Conservation (phyloP, 2,329 filamentous ascomycete genomes). For the Aureobasidium zeae region DNA sequence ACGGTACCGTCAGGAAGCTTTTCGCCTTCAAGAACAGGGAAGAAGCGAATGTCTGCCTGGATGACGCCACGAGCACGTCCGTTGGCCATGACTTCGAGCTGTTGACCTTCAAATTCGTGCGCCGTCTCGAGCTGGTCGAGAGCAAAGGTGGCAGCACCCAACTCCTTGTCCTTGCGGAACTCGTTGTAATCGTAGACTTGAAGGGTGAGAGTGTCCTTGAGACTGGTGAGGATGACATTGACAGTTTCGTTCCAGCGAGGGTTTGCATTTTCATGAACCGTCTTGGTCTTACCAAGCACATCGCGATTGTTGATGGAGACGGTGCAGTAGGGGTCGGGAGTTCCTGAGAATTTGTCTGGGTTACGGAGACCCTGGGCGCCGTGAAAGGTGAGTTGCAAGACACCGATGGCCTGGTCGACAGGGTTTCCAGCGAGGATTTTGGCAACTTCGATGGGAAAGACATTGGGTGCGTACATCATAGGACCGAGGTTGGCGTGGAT, state of each 20-base stretch:
- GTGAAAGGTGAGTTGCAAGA: slow-evolving; percentile 83
- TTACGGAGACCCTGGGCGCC: slow-evolving; percentile 91
- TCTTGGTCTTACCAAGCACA: slow-evolving; percentile 81
- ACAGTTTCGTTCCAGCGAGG: slow-evolving; percentile 96
- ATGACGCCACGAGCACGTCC: slow-evolving; percentile 76
- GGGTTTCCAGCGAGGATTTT: slow-evolving; percentile 94
- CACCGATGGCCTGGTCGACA: slow-evolving; percentile 91
- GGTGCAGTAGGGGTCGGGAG: slow-evolving; percentile 79
- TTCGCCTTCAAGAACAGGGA: slow-evolving; percentile 72
- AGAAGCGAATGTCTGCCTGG: slow-evolving; percentile 80
- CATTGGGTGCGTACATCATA: slow-evolving; percentile 97
- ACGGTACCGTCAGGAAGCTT: slow-evolving; percentile 67
- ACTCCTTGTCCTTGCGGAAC: slow-evolving; percentile 89
- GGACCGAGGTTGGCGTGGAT: slow-evolving; percentile 88
- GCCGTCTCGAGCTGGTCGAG: slow-evolving; percentile 74
- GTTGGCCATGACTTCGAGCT: slow-evolving; percentile 72
- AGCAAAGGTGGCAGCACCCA: slow-evolving; percentile 76
- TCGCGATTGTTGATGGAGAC: slow-evolving; percentile 77
- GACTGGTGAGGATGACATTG: slow-evolving; percentile 86
- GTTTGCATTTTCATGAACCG: slow-evolving; percentile 70
- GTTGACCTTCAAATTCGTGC: slow-evolving; percentile 70
- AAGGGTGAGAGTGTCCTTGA: slow-evolving; percentile 78
- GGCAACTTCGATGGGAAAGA: slow-evolving; percentile 96
- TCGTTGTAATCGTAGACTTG: slow-evolving; percentile 90
- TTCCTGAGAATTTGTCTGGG: slow-evolving; percentile 83